Evolutionary conservation across 140 eudicot species (phyloP).

Genomic region (Cichorium intybus): DNA sequence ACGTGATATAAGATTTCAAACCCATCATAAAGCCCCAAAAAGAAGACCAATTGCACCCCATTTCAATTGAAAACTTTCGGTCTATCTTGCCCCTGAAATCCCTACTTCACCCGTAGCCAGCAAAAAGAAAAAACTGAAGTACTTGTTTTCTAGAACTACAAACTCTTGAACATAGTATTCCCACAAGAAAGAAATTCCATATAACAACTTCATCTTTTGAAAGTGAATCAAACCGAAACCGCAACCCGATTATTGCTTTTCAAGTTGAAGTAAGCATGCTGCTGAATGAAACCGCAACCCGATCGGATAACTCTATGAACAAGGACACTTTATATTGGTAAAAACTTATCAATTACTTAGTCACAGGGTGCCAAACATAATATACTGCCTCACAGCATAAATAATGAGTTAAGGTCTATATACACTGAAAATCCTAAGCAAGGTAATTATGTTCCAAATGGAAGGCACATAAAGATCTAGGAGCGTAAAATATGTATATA

Average conservation of each 20-base stretch:
- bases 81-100: conserved; percentile 19
- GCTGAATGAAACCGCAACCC: conserved; percentile 60
- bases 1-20: conserved; percentile 15
- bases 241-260: too few species aligned
- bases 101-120: conserved; percentile 22
- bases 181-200: conserved; percentile 2
- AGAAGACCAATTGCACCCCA: conserved; percentile 13
- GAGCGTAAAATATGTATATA: not conserved
- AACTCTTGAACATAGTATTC: conserved; percentile 25
- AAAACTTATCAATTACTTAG: conserved; percentile 12
- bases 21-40: conserved; percentile 11
- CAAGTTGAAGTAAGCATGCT: too few species aligned
- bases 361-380: conserved; percentile 6
- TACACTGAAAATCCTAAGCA: not conserved
- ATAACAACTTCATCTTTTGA: conserved; percentile 10
- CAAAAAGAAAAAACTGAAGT: conserved; percentile 13
- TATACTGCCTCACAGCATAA: not conserved
- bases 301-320: conserved; percentile 49
- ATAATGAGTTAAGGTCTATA: not conserved
- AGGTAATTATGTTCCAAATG: not conserved
- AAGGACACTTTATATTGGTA: conserved; percentile 36
- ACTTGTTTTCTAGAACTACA: conserved; percentile 24
- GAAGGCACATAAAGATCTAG: conserved; percentile 24
- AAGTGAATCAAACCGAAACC: not conserved
- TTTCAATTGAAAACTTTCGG: conserved; percentile 8